Evolutionary conservation across 2,329 filamentous ascomycete species (phyloP).

Genomic region (Chaetothyriales sp.): DNA sequence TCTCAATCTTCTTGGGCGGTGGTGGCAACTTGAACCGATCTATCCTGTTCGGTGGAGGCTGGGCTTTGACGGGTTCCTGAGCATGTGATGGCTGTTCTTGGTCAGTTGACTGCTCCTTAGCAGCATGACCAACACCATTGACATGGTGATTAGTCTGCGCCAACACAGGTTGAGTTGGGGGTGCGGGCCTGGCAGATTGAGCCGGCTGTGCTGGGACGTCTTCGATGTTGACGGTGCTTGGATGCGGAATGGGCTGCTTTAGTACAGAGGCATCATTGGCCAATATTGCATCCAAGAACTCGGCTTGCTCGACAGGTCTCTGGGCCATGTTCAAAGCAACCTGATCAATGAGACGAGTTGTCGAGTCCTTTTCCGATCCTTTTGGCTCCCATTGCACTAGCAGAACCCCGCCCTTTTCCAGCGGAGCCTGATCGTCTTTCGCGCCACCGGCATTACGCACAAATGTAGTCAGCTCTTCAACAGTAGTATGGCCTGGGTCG

Average conservation of each 20-base stretch:
- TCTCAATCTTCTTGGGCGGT: constrained; percentile 31
- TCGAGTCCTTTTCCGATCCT: constrained; percentile 50
- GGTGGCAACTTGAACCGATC: background rate
- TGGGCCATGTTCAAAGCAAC: constrained; percentile 63
- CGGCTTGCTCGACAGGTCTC: constrained; percentile 71
- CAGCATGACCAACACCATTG: background rate
- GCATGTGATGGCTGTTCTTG: background rate
- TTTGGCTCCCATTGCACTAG: constrained; percentile 56
- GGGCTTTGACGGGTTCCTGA: background rate
- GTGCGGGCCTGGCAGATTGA: constrained; percentile 1
- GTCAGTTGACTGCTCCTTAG: background rate
- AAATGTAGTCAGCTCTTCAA: constrained; percentile 62
- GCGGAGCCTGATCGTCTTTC: constrained; percentile 51
- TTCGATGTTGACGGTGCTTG: constrained; percentile 24
- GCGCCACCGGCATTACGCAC: constrained; percentile 61
- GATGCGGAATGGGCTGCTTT: constrained; percentile 46
- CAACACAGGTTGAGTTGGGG: too few relatives aligned
- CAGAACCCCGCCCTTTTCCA: constrained; percentile 54
- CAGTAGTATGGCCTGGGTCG: constrained; percentile 45
- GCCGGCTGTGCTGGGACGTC: constrained; percentile 10
- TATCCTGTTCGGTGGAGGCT: background rate
- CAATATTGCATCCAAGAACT: constrained; percentile 81
- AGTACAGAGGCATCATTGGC: constrained; percentile 60
- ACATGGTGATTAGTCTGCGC: background rate
- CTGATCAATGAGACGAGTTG: constrained; percentile 48